Base-by-base conservation (phyloP, 2,329 filamentous ascomycete genomes). In the Neocucurbitaria cava region DNA sequence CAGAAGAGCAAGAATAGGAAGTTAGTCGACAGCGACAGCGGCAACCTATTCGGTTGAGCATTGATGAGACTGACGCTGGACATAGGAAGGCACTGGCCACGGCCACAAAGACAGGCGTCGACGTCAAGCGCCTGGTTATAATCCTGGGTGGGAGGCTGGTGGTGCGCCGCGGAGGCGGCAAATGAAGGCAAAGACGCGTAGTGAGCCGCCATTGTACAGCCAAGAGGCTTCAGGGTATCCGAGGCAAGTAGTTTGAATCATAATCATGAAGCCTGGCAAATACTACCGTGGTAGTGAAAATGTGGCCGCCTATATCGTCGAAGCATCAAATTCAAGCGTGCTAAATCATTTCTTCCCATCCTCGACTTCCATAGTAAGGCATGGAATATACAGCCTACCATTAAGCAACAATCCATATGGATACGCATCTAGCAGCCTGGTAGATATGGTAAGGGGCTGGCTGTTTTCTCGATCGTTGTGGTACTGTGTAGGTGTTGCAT, bases 1-100 rank as follows among this genome's bases (percentile, higher is more conserved):
- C 43, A 50, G 0, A 56, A 45, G 31, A 52, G 47, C 6, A 58
- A 52, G 52, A 46, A 47, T 24, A 52, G 52, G 18, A 55, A 30
- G 18, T 44, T 49, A 1, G 52, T 47, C 48, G n/a, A n/a, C n/a
- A n/a, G 18, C 36, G 23, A 5, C n/a, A 43, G 40, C 5, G 18
- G 23, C 38, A 23, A 10, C 18, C 48, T 5, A 52, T 20, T 11
- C 18, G 54, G 15, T 15, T 49, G 3, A 30, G 46, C 7, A 10
- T 46, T 15, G 33, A 46, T 17, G 17, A 23, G 3, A 50, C 41
- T 33, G 33, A 28, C 43, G 38, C 20, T n/a, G 38, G 38, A 40
- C 38, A 11, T 24, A 40, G 38, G 20, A 23, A 24, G 2, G 20
- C 38, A 5, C 9, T 40, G 11, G 21, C 20, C n/a, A 11, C 9